Conservation (phyloP, 2,329 filamentous ascomycete species). For the Colletotrichum higginsianum region DNA sequence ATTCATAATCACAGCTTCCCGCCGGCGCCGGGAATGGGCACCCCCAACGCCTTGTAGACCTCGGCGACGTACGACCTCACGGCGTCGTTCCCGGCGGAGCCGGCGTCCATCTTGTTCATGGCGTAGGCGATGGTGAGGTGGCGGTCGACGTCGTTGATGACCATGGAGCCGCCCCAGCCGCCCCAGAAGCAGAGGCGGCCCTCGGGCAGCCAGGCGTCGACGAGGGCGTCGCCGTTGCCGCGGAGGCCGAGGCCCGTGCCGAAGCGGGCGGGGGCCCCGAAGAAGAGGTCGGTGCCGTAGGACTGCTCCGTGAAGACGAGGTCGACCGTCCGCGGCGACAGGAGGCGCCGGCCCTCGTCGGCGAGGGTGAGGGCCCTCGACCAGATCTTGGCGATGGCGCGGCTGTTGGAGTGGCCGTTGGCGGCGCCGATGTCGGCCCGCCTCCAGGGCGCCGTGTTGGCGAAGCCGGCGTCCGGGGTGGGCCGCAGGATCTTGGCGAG, state of each 20-base stretch:
- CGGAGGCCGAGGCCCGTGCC: constrained; percentile 59
- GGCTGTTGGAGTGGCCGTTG: constrained; percentile 63
- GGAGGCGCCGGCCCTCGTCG: constrained; percentile 47
- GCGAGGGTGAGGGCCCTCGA: constrained; percentile 47
- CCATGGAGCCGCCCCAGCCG: constrained; percentile 61
- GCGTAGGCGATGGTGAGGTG: constrained; percentile 59
- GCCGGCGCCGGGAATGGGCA: background rate
- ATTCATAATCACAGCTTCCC: background rate
- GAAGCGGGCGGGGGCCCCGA: constrained; percentile 53
- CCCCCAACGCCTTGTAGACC: constrained; percentile 33
- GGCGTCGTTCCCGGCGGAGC: constrained; percentile 8
- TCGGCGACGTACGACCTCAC: constrained; percentile 27
- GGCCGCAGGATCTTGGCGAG: constrained; percentile 48
- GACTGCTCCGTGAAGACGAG: constrained; percentile 62
- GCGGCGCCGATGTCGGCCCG: constrained; percentile 56
- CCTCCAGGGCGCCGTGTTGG: constrained; percentile 53
- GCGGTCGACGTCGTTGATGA: constrained; percentile 59
- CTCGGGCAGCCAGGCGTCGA: constrained; percentile 49
- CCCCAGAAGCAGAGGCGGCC: constrained; percentile 58
- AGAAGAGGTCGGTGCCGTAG: constrained; percentile 57
- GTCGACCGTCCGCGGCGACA: constrained; percentile 59
- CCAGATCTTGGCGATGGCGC: constrained; percentile 58
- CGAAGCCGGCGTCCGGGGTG: constrained; percentile 37
- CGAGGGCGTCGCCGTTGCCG: constrained; percentile 46
- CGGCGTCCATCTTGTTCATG: constrained; percentile 61